Conservation (phyloP, 441 rosid species). For the Brassica balearica region DNA sequence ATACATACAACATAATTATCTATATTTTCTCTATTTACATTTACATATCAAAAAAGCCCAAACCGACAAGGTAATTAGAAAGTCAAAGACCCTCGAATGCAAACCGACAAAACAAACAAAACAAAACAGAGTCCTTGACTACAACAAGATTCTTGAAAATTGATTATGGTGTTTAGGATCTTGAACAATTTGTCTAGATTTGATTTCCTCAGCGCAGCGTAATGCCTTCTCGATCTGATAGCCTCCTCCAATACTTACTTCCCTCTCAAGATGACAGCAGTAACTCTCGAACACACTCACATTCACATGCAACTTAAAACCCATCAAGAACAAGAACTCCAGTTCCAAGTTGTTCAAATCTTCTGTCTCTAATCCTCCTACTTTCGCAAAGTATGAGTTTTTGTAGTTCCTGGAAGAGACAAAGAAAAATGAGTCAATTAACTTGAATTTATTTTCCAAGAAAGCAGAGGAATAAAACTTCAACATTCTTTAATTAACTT, state of each 20-base stretch:
- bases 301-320: conserved; percentile 88
- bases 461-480: conserved; percentile 4
- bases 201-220: conserved; percentile 85
- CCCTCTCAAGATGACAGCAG: conserved; percentile 86
- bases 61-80: conserved; percentile 44
- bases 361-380: conserved; percentile 74
- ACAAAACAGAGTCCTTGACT: conserved; percentile 31
- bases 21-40: conserved; percentile 35
- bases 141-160: conserved; percentile 65
- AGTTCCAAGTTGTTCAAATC: conserved; percentile 80
- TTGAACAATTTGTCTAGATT: conserved; percentile 59
- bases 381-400: conserved; percentile 82
- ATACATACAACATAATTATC: conserved; percentile 29
- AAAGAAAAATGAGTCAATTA: not conserved
- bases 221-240: conserved; percentile 84
- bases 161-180: conserved; percentile 57
- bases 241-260: conserved; percentile 85
- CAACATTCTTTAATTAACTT: conserved; percentile 37
- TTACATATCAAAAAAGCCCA: conserved; percentile 24
- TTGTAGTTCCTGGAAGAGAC: conserved; percentile 68
- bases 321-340: conserved; percentile 84
- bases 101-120: conserved; percentile 22
- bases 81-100: conserved; percentile 38
- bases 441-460: not conserved
- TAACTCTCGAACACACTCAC: conserved; percentile 90